Percentiles rank a stretch among this genome's conserved stretches.
phyloP scores from a whole-genome alignment of 345 rosid genomes.

The Eucalyptus sp. region DNA sequence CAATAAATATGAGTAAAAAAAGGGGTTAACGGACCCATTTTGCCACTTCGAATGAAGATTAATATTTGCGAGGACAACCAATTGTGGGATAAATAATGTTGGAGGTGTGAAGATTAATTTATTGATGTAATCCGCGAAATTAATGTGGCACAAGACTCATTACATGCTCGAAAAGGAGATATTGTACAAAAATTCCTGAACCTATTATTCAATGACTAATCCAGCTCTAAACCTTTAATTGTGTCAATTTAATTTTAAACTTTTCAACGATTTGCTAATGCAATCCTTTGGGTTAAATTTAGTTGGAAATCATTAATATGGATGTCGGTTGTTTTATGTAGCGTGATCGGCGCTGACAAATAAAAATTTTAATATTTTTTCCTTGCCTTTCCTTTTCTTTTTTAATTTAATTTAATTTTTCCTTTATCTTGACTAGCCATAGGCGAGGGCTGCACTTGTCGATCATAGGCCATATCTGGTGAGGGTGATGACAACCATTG shows the following conservation, averaged over 20 bases:
- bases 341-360: rapidly evolving
- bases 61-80: background rate
- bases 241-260: too few species aligned
- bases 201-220: background rate
- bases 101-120: background rate
- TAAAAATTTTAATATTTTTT: too few species aligned
- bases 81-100: background rate
- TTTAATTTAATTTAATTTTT: too few species aligned
- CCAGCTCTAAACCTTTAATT: rapidly evolving
- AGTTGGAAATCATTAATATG: background rate
- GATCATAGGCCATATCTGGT: rapidly evolving
- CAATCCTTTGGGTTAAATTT: rapidly evolving
- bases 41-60: rapidly evolving
- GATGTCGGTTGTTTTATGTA: rapidly evolving
- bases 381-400: rapidly evolving
- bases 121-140: background rate
- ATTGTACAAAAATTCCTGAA: rapidly evolving
- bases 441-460: rapidly evolving
- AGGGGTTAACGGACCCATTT: background rate
- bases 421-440: rapidly evolving
- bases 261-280: rapidly evolving
- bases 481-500: rapidly evolving
- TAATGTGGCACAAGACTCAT: background rate
- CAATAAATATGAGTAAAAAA: background rate
- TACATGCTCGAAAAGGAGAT: rapidly evolving